Base-by-base conservation (phyloP, 2,329 filamentous ascomycete genomes). In the Xylaria sp. region DNA sequence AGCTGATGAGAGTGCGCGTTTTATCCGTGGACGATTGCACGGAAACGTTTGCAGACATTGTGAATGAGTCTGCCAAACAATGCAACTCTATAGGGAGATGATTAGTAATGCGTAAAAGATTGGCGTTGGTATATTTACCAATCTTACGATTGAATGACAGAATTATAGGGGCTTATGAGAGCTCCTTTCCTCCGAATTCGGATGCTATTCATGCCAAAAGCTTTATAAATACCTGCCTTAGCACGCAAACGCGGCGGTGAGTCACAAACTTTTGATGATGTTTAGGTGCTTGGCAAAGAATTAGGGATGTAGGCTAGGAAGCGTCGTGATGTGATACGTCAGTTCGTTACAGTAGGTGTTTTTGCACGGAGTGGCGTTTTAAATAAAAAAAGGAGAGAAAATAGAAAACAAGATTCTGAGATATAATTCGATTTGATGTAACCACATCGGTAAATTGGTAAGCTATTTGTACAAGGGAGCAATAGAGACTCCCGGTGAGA, bases 401-500 rank as follows among this genome's bases (percentile, higher is more conserved):
- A n/a, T 14, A 38, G 2, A 17, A 25, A n/a, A 47, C 42, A 33
- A 11, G 42, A 54, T 54, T 62, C 17, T 51, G 49, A 45, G 62
- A 62, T 65, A 65, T 59, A 65, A 50, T 51, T 43, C 37, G 21
- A 31, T 19, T 51, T 57, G 21, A 40, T 14, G 43, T 47, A 25
- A 57, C 57, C 46, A 58, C 21, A 55, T 19, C 38, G 55, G 54
- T 19, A 35, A 63, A 57, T 12, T 38, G 33, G 38, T 43, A 45
- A 66, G 58, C 64, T 66, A 61, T 59, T 65, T 60, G 63, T 65
- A 67, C 63, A 65, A 25, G 35, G 37, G 56, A 52, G 57, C 40
- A 35, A 56, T 37, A 15, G 31, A 31, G 28, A 14, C 43, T 56
- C 21, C 57, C 37, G 14, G 35, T 9, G 31, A 60, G 38, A 38